Evolutionary conservation across 2,329 filamentous ascomycete genomes (phyloP), one percentile per base, ranked within the genome.

Genomic region (Aspergillus proliferans): DNA sequence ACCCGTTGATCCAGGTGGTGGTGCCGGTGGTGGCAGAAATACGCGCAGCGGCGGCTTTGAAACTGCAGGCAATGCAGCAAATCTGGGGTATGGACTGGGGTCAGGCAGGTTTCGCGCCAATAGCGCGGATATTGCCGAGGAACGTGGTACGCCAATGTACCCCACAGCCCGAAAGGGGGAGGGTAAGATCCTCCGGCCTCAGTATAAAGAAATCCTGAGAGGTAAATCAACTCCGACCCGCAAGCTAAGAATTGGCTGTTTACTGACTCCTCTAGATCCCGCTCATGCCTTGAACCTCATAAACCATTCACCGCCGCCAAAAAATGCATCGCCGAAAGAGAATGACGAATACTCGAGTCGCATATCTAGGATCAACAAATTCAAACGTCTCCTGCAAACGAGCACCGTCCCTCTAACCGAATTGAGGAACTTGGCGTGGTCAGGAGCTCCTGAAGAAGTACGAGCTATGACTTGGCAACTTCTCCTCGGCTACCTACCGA

Each of bases 401-500:
- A 95, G 88, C 38, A 90, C 88, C 1, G 93, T 98, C 59, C 85
- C 89, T 2, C 72, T 97, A 2, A 76, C 86, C 15, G 92, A 97
- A 47, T 77, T 98, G 21, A 82, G 93, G 54, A 79, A 89, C 50
- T 77, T 90, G 28, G 90, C 93, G 26, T 98, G 94, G 93, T 93
- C 91, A 46, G 93, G 93, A 10, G 81, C 97, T 33, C 94, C 93
- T 0, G 86, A 89, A 60, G 94, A 98, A 73, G 90, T 98, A 15
- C 88, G 94, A 48, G 89, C 93, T 45, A 96, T 98, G 86, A 93
- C 92, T n/a, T 98, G 93, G 93, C 91, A 97, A 70, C 78, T 98
- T 21, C 78, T 98, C 18, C 81, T 98, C 21, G 93, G 92, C 50
- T 98, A 98, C 68, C 80, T 98, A 4, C 93, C 94, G 1, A 94